Percentiles rank a stretch among this genome's conserved stretches.
Conservation (phyloP, 2,329 filamentous ascomycete species). For the Aspergillus sp. region DNA sequence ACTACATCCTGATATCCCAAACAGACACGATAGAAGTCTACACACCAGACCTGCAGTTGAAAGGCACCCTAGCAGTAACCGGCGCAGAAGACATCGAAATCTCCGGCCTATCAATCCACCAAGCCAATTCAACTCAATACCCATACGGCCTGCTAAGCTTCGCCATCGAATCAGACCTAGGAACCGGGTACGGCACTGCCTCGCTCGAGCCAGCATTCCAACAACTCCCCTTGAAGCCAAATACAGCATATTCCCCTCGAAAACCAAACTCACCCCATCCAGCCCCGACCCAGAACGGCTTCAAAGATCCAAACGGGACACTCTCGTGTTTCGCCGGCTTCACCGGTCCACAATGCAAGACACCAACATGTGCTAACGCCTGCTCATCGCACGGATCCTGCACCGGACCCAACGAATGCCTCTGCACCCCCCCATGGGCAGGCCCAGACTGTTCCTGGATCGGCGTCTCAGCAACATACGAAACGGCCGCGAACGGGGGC, state of each 20-base stretch:
- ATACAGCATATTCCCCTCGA: slow-evolving; percentile 1
- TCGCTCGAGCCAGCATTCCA: slow-evolving; percentile 5
- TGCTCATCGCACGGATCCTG: slow-evolving; percentile 7
- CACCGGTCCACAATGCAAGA: background rate
- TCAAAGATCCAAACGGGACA: background rate
- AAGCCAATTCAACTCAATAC: slow-evolving; percentile 36
- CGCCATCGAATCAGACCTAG: slow-evolving; percentile 43
- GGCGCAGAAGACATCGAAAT: slow-evolving; percentile 45
- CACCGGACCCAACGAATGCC: slow-evolving; percentile 4
- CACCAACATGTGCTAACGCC: background rate
- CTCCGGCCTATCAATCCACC: slow-evolving; percentile 45
- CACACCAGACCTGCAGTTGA: slow-evolving; percentile 31
- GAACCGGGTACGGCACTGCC: slow-evolving; percentile 16
- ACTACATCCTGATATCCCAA: slow-evolving; percentile 47
- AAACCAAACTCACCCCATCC: background rate
- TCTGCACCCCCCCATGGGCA: background rate
- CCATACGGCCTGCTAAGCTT: slow-evolving; percentile 43
- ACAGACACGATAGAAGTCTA: slow-evolving; percentile 43
- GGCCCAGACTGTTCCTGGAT: slow-evolving; percentile 10
- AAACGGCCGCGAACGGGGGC: slow-evolving; percentile 8
- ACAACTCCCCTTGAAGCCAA: background rate
- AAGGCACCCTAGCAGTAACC: slow-evolving; percentile 39
- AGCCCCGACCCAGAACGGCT: background rate
- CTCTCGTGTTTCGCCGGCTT: slow-evolving; percentile 11
- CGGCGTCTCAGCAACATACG: slow-evolving; percentile 3